Base-by-base conservation (phyloP, 176 grass and related monocot species). In the Oryza coarctata region DNA sequence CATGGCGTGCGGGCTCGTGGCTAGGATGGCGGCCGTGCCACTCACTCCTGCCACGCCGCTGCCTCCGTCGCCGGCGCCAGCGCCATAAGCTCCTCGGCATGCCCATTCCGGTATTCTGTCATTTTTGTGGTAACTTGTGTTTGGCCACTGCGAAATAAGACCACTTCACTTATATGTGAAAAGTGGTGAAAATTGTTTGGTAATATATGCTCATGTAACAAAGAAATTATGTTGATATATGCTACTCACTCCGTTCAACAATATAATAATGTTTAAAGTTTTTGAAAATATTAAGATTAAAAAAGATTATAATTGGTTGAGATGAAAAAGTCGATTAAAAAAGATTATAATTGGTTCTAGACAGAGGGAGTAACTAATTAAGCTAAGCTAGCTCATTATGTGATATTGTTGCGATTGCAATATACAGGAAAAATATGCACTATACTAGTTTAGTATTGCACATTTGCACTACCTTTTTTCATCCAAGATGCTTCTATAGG, bases 1-100 rank as follows among this genome's bases (percentile, higher is more conserved):
- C 30, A 20, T 94, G 30, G 33, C 72, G 40, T 92, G 94, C 75
- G 94, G 94, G 0, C 4, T 15, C 5, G 4, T 75, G 15, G 26
- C 50, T 20, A 87, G 49, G 77, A 86, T 30, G 7, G 52, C 69
- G 5, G 77, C 50, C 65, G 70, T 30, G 1, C 20, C 50, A 70
- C 41, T 83, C 0, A 31, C 65, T 4, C 74, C 74, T 0, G 50
- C 71, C 18, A 6, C 13, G 34, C 61, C 45, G 62, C 13, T 27
- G 27, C 8, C 77, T 25, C 2, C 67, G 20, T 2, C 44, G 2
- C 49, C 68, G 1, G 49, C 34, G 17, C 35, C 78, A 7, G n/a
- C 70, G n/a, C 7, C 76, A 20, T 64, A 23, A 5, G 14, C 9
- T 86, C 64, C 85, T 82, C 65, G 7, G 64, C 65, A 31, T 82